Conservation (phyloP, 441 rosid genomes). For the Codiaeum variegatum region DNA sequence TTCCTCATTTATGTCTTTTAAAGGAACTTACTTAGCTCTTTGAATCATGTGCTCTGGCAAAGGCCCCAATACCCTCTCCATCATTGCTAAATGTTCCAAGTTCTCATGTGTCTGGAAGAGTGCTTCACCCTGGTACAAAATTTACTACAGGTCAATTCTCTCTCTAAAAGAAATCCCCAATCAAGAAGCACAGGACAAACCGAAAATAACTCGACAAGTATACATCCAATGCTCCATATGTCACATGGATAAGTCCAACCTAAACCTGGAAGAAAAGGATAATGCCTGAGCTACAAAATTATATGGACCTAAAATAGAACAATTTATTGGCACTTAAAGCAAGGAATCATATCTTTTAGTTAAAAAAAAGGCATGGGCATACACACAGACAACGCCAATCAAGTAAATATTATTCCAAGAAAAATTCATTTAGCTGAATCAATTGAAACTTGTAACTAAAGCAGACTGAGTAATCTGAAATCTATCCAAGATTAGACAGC, state of each 20-base stretch:
- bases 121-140: constrained; percentile 58
- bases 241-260: constrained; percentile 93
- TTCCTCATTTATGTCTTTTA: background rate
- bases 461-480: background rate
- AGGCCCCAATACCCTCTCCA: constrained; percentile 86
- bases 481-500: background rate
- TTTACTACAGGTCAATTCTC: constrained; percentile 7
- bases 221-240: constrained; percentile 84
- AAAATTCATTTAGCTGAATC: background rate
- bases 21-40: constrained; percentile 49
- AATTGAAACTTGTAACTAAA: background rate
- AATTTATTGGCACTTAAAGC: background rate
- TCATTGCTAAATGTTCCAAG: constrained; percentile 87
- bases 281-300: constrained; percentile 6
- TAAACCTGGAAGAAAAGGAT: constrained; percentile 47
- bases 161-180: background rate
- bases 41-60: constrained; percentile 67
- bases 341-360: background rate
- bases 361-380: background rate
- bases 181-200: constrained; percentile 32
- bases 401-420: background rate
- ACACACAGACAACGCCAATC: background rate
- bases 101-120: constrained; percentile 80
- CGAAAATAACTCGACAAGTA: constrained; percentile 68
- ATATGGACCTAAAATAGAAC: background rate